phyloP scores from a whole-genome alignment of 1,284 basidiomycete genomes.

The Puccinia coronata region DNA sequence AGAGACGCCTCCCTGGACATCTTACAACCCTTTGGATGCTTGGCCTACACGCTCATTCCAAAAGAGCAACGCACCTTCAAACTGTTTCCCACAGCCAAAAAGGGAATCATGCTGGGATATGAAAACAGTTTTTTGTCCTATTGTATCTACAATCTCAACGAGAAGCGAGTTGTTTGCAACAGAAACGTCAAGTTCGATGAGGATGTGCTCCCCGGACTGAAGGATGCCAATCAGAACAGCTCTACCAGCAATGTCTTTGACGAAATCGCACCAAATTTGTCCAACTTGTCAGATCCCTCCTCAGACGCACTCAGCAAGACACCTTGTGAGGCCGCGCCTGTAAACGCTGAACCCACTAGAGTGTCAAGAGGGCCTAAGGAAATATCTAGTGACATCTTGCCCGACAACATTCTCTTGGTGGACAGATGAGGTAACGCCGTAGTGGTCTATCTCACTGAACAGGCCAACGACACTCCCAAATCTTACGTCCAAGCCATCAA shows the following conservation, averaged over 20 bases:
- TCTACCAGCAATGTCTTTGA: background rate
- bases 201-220: background rate
- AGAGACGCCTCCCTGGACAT: background rate
- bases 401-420: background rate
- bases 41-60: background rate
- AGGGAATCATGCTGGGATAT: background rate
- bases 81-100: background rate
- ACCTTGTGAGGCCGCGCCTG: background rate
- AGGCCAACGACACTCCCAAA: background rate
- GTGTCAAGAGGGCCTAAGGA: background rate
- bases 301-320: background rate
- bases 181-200: background rate
- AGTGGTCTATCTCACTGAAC: background rate
- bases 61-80: background rate
- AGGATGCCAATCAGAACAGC: background rate
- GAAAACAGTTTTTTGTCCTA: background rate
- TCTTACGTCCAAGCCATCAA: constrained; percentile 6
- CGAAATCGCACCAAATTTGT: background rate
- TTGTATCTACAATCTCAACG: background rate
- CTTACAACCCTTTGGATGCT: background rate
- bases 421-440: background rate
- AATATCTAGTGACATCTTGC: background rate
- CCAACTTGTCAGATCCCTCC: no score
- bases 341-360: no score
- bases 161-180: background rate